Evolutionary conservation across 2,329 filamentous ascomycete species (phyloP).

Genomic region (Diaporthe velutina): DNA sequence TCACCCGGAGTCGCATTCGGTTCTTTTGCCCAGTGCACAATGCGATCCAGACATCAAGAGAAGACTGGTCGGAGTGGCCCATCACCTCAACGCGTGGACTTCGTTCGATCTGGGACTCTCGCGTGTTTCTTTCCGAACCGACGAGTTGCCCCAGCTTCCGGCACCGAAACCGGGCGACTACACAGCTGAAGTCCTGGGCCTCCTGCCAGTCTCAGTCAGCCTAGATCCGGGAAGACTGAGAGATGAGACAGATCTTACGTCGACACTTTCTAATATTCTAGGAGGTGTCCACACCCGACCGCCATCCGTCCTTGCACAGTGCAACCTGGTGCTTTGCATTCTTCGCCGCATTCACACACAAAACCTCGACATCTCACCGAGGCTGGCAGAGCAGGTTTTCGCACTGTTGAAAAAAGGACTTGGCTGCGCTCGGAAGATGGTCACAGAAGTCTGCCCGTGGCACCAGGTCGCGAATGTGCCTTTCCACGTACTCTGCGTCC

Average conservation of each 20-base stretch:
- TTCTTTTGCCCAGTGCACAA: slow-evolving; percentile 45
- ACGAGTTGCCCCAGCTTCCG: slow-evolving; percentile 52
- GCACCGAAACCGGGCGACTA: slow-evolving; percentile 54
- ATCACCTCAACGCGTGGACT: slow-evolving; percentile 71
- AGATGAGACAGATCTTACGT: slow-evolving; percentile 56
- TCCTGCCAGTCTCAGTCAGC: slow-evolving; percentile 65
- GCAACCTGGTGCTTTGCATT: slow-evolving; percentile 68
- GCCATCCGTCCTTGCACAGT: slow-evolving; percentile 62
- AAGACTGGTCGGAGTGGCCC: slow-evolving; percentile 63
- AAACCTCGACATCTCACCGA: slow-evolving; percentile 58
- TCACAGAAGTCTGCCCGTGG: slow-evolving; percentile 62
- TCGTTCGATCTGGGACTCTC: slow-evolving; percentile 71
- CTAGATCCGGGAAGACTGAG: slow-evolving; percentile 64
- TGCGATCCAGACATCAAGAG: slow-evolving; percentile 55
- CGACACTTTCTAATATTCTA: slow-evolving; percentile 56
- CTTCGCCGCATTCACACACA: slow-evolving; percentile 66
- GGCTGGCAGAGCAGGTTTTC: slow-evolving; percentile 61
- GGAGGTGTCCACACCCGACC: slow-evolving; percentile 54
- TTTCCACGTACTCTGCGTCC: slow-evolving; percentile 68
- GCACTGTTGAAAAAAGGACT: slow-evolving; percentile 59
- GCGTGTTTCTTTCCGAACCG: slow-evolving; percentile 61
- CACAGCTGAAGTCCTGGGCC: slow-evolving; percentile 62
- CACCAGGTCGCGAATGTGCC: slow-evolving; percentile 72
- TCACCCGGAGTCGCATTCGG: slow-evolving; percentile 53
- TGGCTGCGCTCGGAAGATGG: slow-evolving; percentile 59